phyloP scores from a whole-genome alignment of 2,329 filamentous ascomycete genomes.

The Apiospora saccharicola region DNA sequence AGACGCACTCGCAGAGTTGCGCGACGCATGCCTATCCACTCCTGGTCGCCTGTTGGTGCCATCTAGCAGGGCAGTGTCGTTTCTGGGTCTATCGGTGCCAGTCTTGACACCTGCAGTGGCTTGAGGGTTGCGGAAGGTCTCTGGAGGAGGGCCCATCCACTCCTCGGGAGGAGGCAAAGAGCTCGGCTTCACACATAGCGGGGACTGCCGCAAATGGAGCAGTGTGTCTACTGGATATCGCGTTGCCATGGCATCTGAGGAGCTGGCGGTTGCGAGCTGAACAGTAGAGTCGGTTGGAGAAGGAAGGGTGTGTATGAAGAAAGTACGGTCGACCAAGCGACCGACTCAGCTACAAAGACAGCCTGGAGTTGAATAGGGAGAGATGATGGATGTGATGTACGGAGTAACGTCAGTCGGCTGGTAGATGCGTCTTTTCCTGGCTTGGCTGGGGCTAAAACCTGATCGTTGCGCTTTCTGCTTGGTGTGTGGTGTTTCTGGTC shows the following conservation, averaged over 20 bases:
- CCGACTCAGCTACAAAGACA: conserved; percentile 12
- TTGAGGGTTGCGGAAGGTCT: conserved; percentile 53
- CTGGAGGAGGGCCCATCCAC: conserved; percentile 80
- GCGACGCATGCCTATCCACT: conserved; percentile 61
- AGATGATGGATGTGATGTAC: neutral
- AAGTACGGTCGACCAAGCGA: conserved; percentile 16
- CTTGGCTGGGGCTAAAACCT: neutral
- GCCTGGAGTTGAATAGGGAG: neutral
- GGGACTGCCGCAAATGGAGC: conserved; percentile 78
- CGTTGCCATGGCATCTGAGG: conserved; percentile 55
- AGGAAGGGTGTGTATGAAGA: neutral
- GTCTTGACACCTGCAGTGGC: conserved; percentile 44
- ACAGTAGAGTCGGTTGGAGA: neutral
- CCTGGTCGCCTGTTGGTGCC: conserved; percentile 59
- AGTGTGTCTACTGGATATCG: conserved; percentile 82
- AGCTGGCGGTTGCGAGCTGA: conserved; percentile 5
- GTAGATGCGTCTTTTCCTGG: conserved; percentile 16
- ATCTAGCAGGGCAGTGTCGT: conserved; percentile 54
- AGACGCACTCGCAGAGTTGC: conserved; percentile 64
- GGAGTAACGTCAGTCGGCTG: neutral
- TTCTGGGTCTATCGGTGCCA: conserved; percentile 52
- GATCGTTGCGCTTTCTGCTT: neutral
- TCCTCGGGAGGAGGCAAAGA: conserved; percentile 84
- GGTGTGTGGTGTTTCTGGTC: neutral
- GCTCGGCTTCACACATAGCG: conserved; percentile 81